A percentile compares a stretch with the other conserved stretches of the same genome.
Conservation (phyloP, 768 basidiomycete genomes). For the Baorangia bicolor region DNA sequence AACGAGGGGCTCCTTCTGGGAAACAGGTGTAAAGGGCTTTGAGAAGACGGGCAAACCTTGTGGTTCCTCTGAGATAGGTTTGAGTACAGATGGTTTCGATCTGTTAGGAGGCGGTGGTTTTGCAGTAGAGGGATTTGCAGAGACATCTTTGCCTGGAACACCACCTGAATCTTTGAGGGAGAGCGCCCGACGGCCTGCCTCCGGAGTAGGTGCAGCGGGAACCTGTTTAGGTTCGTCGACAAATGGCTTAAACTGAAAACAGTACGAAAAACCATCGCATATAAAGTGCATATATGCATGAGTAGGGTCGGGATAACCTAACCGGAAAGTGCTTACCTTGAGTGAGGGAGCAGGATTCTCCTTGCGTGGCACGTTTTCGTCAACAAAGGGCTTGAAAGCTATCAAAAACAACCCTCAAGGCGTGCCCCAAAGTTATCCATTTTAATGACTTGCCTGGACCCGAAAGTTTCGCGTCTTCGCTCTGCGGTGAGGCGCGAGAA, state of each 20-base stretch:
- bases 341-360: slow-evolving; percentile 39
- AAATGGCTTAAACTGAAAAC: slow-evolving; percentile 62
- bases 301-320: slow-evolving; percentile 4
- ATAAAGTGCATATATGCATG: slow-evolving; percentile 1
- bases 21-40: slow-evolving; percentile 63
- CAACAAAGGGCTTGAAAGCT: slow-evolving; percentile 65
- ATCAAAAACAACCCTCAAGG: slow-evolving; percentile 2
- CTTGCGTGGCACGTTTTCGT: slow-evolving; percentile 52
- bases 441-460: slow-evolving; percentile 37
- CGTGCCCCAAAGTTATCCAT: slow-evolving; percentile 17
- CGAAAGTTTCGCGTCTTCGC: slow-evolving; percentile 27
- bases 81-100: slow-evolving; percentile 28
- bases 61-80: slow-evolving; percentile 37
- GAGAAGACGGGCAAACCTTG: slow-evolving; percentile 47
- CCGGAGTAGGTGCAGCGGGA: slow-evolving; percentile 32
- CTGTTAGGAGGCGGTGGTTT: slow-evolving; percentile 30
- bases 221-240: slow-evolving; percentile 53
- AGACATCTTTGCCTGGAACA: slow-evolving; percentile 15
- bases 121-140: slow-evolving; percentile 14
- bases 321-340: slow-evolving; percentile 9
- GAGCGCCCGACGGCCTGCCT: slow-evolving; percentile 42
- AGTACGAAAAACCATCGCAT: background rate
- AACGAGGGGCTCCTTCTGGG: slow-evolving; percentile 36
- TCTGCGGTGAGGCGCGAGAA: slow-evolving; percentile 29
- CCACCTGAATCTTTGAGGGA: slow-evolving; percentile 47